A percentile compares a stretch with the other conserved stretches of the same genome.
Conservation (phyloP, 2,329 filamentous ascomycete genomes). For the Cytospora piceae region DNA sequence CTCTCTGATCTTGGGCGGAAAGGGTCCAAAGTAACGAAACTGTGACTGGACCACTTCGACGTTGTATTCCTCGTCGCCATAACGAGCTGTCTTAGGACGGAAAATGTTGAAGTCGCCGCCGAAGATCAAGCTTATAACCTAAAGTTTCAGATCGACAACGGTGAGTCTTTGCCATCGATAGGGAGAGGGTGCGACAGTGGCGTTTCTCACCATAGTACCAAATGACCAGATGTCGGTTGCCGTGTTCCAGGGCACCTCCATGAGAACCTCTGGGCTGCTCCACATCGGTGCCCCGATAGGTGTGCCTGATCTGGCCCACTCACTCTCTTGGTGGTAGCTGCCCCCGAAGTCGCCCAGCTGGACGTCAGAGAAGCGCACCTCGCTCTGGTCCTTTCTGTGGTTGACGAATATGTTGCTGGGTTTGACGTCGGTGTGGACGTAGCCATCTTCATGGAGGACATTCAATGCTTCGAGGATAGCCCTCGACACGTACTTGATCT, state of each 20-base stretch:
- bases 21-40: slow-evolving; percentile 20
- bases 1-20: not conserved
- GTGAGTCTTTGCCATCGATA: not conserved
- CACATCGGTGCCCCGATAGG: slow-evolving; percentile 9
- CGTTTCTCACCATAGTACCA: slow-evolving; percentile 4
- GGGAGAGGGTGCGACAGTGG: not conserved
- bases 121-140: slow-evolving; percentile 13
- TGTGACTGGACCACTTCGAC: slow-evolving; percentile 18
- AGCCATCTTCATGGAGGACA: slow-evolving; percentile 34
- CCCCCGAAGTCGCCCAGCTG: slow-evolving; percentile 37
- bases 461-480: slow-evolving; percentile 34
- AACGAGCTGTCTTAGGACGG: slow-evolving; percentile 11
- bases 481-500: slow-evolving; percentile 37
- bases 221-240: slow-evolving; percentile 16
- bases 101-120: slow-evolving; percentile 18
- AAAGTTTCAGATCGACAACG: not conserved
- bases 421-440: slow-evolving; percentile 37
- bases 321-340: slow-evolving; percentile 6
- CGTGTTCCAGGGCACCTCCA: slow-evolving; percentile 14
- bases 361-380: slow-evolving; percentile 34
- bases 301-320: slow-evolving; percentile 17
- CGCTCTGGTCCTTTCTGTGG: slow-evolving; percentile 22
- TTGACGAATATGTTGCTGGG: slow-evolving; percentile 37
- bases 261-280: slow-evolving; percentile 18
- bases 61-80: slow-evolving; percentile 17